Conservation (phyloP, 2,329 filamentous ascomycete genomes). For the Davidsoniella eucalypti region DNA sequence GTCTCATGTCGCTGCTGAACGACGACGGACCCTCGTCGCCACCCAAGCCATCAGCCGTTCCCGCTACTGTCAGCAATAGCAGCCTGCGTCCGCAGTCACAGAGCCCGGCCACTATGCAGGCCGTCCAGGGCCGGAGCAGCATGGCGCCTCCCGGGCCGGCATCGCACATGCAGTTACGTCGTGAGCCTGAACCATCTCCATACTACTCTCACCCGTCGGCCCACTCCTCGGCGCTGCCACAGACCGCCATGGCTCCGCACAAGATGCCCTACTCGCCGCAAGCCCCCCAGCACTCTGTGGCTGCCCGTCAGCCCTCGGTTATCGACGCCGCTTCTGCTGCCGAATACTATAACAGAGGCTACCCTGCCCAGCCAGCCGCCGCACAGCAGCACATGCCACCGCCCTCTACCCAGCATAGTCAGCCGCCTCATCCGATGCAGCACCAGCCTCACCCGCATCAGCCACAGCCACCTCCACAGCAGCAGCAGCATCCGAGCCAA, state of each 20-base stretch:
- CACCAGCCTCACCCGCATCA: slow-evolving; percentile 34
- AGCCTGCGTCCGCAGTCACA: slow-evolving; percentile 31
- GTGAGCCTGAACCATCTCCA: slow-evolving; percentile 28
- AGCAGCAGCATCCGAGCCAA: slow-evolving; percentile 38
- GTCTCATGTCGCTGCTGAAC: slow-evolving; percentile 45
- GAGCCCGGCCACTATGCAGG: slow-evolving; percentile 10
- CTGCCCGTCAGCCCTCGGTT: slow-evolving; percentile 28
- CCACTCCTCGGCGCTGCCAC: slow-evolving; percentile 28
- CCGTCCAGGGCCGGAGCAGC: slow-evolving; percentile 24
- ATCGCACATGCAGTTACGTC: slow-evolving; percentile 27
- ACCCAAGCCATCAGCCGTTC: slow-evolving; percentile 28
- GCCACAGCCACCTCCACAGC: slow-evolving; percentile 28
- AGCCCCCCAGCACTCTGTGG: slow-evolving; percentile 28
- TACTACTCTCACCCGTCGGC: slow-evolving; percentile 28
- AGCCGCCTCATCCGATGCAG: slow-evolving; percentile 27
- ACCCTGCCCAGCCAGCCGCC: slow-evolving; percentile 20
- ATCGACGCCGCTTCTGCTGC: slow-evolving; percentile 20
- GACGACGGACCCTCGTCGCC: slow-evolving; percentile 36
- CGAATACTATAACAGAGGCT: slow-evolving; percentile 32
- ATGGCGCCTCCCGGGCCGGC: slow-evolving; percentile 23
- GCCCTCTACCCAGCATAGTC: slow-evolving; percentile 24
- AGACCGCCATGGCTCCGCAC: slow-evolving; percentile 25
- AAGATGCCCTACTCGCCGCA: slow-evolving; percentile 27
- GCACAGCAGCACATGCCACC: slow-evolving; percentile 19
- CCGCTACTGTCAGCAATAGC: slow-evolving; percentile 25